Evolutionary conservation across 805 yeast genomes (phyloP).

Genomic region (Sugiyamaella qingdaonensis): DNA sequence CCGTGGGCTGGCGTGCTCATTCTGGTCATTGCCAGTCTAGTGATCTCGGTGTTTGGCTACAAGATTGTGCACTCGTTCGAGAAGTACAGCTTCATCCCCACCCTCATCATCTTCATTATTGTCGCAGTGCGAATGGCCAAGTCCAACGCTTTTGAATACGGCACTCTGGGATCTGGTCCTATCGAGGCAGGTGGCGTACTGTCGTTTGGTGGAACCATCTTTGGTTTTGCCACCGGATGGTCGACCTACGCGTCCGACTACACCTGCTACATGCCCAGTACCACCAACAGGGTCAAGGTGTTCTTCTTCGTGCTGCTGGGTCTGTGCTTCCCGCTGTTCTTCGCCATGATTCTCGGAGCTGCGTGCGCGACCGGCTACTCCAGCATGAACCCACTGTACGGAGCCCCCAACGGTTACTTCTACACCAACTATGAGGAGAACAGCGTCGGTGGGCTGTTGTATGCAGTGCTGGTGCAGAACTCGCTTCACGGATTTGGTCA

Average conservation of each 20-base stretch:
- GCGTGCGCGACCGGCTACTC: conserved; percentile 71
- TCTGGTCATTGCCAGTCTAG: conserved; percentile 57
- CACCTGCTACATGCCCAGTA: conserved; percentile 77
- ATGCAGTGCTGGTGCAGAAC: conserved; percentile 69
- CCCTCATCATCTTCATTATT: conserved; percentile 64
- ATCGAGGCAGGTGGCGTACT: conserved; percentile 72
- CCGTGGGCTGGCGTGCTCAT: conserved; percentile 89
- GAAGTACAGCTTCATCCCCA: conserved; percentile 87
- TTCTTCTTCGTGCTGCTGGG: conserved; percentile 64
- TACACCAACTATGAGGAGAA: conserved; percentile 46
- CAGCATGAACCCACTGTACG: conserved; percentile 22
- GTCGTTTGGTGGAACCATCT: conserved; percentile 76
- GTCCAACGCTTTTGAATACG: conserved; percentile 59
- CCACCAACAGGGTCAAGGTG: conserved; percentile 53
- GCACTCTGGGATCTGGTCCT: conserved; percentile 51
- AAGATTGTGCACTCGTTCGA: conserved; percentile 76
- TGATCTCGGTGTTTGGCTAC: conserved; percentile 82
- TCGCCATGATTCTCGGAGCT: conserved; percentile 79
- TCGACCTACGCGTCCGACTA: conserved; percentile 89
- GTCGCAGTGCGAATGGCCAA: conserved; percentile 72
- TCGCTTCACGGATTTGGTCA: conserved; percentile 86
- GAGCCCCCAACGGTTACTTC: conserved; percentile 35
- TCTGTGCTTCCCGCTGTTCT: conserved; percentile 61
- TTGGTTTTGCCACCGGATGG: conserved; percentile 94
- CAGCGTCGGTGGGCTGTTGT: conserved; percentile 78